Base-by-base conservation (phyloP, 345 rosid genomes). In the Nephelium lappaceum region DNA sequence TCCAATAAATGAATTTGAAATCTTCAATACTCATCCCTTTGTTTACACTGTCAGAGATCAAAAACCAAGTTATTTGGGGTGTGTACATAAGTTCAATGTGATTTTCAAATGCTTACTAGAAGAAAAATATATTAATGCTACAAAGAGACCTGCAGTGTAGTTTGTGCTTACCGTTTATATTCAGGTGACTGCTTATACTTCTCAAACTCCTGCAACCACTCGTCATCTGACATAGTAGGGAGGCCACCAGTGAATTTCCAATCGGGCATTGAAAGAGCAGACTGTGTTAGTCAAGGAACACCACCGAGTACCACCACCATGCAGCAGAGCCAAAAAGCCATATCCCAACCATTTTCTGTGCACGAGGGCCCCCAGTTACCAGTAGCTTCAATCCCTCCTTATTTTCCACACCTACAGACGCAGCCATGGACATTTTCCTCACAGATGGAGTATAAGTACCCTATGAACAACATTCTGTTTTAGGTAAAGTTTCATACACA, bases 311-410 rank as follows among this genome's bases (percentile, higher is more conserved):
- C n/a, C n/a, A n/a, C n/a, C n/a, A n/a, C n/a, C n/a, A n/a, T n/a
- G 97, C 95, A 15, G 98, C 95, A 3, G 98, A 95, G 18, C 98
- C 91, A 72, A 95, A 93, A 74, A 95, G 93, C 97, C 99, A 95
- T 58, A 89, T 87, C 4, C 95, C 98, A n/a, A 95, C 97, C 88
- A 85, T 73, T 84, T 95, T 95, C 78, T 86, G 98, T 77, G 97
- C 97, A 74, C 77, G 88, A 3, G 94, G 86, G 15, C 98, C 99
- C 81, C 93, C 97, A 43, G 68, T 78, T 73, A 95, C 98, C 2
- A 92, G 88, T 24, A 89, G 78, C 87, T 86, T 95, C 80, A 92
- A 53, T 43, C 98, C 97, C 83, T 90, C 93, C 81, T 90, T 89
- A 78, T 79, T 83, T 79, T 79, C 89, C 67, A 78, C 45, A 4